Conservation (phyloP, 2,329 filamentous ascomycete genomes). For the Aspergillus thermomutatus region DNA sequence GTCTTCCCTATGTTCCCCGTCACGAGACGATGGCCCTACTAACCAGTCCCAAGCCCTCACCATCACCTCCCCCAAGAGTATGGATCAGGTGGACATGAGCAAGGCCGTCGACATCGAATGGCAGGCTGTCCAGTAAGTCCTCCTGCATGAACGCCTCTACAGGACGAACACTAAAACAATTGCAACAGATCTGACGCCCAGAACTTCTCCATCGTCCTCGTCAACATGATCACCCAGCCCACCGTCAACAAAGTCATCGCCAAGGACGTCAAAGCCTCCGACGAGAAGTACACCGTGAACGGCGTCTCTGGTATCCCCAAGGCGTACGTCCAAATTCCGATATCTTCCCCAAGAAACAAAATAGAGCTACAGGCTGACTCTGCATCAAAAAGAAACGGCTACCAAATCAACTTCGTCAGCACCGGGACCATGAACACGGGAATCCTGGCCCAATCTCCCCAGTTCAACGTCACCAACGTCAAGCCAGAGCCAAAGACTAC, state of each 20-base stretch:
- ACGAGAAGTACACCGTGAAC: conserved; percentile 34
- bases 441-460: conserved; percentile 40
- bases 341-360: neutral
- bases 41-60: conserved; percentile 25
- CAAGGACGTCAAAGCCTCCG: conserved; percentile 33
- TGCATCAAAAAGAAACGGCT: conserved; percentile 25
- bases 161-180: neutral
- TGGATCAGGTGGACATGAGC: conserved; percentile 30
- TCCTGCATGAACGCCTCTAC: neutral
- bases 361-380: conserved; percentile 1
- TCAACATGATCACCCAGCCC: conserved; percentile 38
- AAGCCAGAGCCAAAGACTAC: conserved; percentile 22
- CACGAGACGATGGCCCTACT: neutral
- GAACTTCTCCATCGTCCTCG: conserved; percentile 39
- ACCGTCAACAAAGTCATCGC: conserved; percentile 31
- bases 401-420: conserved; percentile 41
- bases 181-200: conserved; percentile 35
- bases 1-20: neutral
- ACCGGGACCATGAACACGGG: conserved; percentile 32
- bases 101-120: conserved; percentile 38
- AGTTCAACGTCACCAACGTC: conserved; percentile 23
- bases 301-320: conserved; percentile 22
- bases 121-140: conserved; percentile 32
- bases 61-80: conserved; percentile 33
- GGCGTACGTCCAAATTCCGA: conserved; percentile 16